Percentiles rank a stretch among this genome's conserved stretches.
Evolutionary conservation across 331 rosid species (phyloP).

Genomic region (Acacia pycnantha): DNA sequence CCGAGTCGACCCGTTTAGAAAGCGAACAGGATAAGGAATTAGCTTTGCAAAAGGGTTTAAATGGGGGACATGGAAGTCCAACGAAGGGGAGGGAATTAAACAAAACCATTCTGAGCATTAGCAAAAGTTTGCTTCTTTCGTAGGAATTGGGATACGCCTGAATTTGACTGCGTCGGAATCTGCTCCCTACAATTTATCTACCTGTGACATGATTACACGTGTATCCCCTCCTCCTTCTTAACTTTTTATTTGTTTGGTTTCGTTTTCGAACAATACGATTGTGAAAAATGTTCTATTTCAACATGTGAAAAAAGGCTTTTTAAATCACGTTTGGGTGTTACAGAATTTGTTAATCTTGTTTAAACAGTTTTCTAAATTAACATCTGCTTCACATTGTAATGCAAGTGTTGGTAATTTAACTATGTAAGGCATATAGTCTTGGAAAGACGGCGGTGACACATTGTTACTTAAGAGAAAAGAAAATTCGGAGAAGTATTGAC

Average conservation of each 20-base stretch:
- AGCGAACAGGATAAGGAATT: background rate
- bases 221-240: too few species aligned
- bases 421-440: background rate
- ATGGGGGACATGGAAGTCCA: background rate
- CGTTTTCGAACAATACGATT: too few species aligned
- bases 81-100: slow-evolving; percentile 5
- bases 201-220: too few species aligned
- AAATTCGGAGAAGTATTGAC: background rate
- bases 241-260: too few species aligned
- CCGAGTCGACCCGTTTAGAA: slow-evolving; percentile 28
- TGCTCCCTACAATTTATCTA: too few species aligned
- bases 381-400: too few species aligned
- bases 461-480: background rate
- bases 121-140: background rate
- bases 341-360: too few species aligned
- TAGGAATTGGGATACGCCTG: background rate
- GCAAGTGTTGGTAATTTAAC: too few species aligned
- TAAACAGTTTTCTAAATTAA: too few species aligned
- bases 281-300: too few species aligned
- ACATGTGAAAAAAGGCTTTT: too few species aligned
- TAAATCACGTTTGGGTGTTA: too few species aligned
- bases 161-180: background rate
- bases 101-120: background rate
- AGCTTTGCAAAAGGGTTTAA: background rate
- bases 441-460: background rate